Evolutionary conservation across 2,329 filamentous ascomycete species (phyloP).

Genomic region (Elsinoe necatrix): DNA sequence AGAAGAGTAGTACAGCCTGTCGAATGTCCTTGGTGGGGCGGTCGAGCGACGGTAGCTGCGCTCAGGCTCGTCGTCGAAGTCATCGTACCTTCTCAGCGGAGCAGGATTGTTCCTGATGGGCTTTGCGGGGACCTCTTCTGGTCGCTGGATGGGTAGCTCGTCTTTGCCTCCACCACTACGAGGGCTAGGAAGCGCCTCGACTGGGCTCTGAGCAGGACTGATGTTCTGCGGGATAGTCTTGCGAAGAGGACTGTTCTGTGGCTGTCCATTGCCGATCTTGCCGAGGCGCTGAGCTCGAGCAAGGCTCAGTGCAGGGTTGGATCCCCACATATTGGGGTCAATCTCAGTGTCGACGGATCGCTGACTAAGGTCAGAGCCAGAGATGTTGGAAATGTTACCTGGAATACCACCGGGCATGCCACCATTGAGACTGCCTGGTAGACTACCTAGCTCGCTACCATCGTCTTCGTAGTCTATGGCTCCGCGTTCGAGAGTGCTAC

Average conservation of each 20-base stretch:
- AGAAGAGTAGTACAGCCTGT: conserved; percentile 25
- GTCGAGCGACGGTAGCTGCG: neutral
- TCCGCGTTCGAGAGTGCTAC: conserved; percentile 55
- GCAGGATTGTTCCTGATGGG: neutral
- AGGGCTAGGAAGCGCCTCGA: conserved; percentile 1
- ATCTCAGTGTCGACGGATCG: conserved; percentile 28
- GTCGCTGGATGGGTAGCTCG: conserved; percentile 51
- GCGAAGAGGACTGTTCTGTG: conserved; percentile 26
- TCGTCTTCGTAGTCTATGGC: conserved; percentile 33
- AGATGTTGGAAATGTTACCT: conserved; percentile 5
- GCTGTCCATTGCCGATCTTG: conserved; percentile 18
- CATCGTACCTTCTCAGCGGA: conserved; percentile 21
- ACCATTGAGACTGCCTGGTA: conserved; percentile 17
- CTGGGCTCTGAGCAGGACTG: conserved; percentile 4
- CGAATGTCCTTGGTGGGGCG: conserved; percentile 13
- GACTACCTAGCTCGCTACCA: conserved; percentile 8
- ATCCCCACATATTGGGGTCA: conserved; percentile 43
- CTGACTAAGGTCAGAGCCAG: conserved; percentile 30
- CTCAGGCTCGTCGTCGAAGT: conserved; percentile 15
- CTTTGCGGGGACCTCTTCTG: conserved; percentile 19
- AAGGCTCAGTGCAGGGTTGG: conserved; percentile 34
- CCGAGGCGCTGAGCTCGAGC: conserved; percentile 18
- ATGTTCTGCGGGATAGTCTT: conserved; percentile 21
- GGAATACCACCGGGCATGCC: neutral
- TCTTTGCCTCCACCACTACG: conserved; percentile 47